Base-by-base conservation (phyloP, 257 asterid genomes). In the Solanum pimpinellifolium region DNA sequence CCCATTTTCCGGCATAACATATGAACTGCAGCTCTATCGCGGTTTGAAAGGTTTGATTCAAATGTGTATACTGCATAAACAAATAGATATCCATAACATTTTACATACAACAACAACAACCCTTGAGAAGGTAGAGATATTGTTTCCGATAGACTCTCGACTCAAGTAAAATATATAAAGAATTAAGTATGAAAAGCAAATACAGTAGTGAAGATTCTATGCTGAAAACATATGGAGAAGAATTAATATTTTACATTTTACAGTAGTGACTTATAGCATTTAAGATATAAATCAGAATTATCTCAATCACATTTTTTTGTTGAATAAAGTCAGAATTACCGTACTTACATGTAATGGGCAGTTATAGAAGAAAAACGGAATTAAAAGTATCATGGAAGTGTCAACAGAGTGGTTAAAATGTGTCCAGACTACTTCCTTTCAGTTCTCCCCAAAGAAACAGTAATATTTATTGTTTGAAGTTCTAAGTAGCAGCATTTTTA, bases 21-120 rank as follows among this genome's bases (percentile, higher is more conserved):
- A 92, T 95, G 98, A 90, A 94, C 97, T 33, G 91, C 89, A 60
- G 93, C 96, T 82, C 98, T 98, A 81, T 95, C 95, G 14, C 9
- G 29, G 86, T 92, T 93, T 18, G 83, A 65, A 88, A 97, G 90
- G 86, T 86, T 76, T 13, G 90, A 91, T 80, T 94, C 91, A 88
- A 95, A 93, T 88, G 89, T 94, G 90, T 91, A 92, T 84, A 44
- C 99, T 97, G 97, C 95, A 87, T 49, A 20, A 66, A 68, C 68
- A 60, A 88, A 82, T 70, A 88, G 70, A 70, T 84, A 86, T 52
- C 81, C 77, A 73, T 84, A 76, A 62, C 29, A 80, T 78, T 66
- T 70, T 77, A n/a, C 47, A 77, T 60, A 21, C 68, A 60, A 60
- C 68, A 60, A 59, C 68, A 9, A 60, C 6, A 23, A 49, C 60